A percentile compares a stretch with the other conserved stretches of the same genome.
These are phyloP conservation scores for Suillus bovinus DNA, from an alignment of 768 basidiomycete species.

Conservation along the genomic window DNA sequence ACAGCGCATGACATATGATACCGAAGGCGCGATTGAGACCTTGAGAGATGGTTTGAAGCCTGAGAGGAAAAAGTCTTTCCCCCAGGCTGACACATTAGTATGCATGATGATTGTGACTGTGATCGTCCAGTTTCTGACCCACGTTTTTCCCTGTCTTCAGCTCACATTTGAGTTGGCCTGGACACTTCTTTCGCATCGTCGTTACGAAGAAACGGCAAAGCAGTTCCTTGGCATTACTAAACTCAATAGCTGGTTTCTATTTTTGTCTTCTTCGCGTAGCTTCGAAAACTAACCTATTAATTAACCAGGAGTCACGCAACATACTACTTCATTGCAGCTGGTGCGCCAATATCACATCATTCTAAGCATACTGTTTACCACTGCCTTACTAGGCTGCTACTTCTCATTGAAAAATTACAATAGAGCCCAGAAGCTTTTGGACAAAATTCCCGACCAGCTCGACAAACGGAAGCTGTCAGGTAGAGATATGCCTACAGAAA, in stretches of 20 bases:
- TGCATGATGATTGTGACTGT: constrained; percentile 16
- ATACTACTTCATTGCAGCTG: constrained; percentile 78
- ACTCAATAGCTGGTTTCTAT: constrained; percentile 64
- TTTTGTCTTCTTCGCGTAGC: background rate
- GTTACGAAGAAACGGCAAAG: constrained; percentile 68
- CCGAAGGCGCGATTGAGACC: constrained; percentile 63
- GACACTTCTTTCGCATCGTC: constrained; percentile 63
- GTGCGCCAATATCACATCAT: constrained; percentile 24
- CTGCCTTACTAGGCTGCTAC: constrained; percentile 51
- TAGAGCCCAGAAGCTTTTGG: constrained; percentile 61
- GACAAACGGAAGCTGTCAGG: constrained; percentile 62
- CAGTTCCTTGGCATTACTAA: constrained; percentile 63
- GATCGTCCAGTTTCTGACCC: background rate
- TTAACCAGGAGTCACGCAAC: constrained; percentile 69
- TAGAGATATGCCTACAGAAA: constrained; percentile 74
- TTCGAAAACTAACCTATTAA: background rate
- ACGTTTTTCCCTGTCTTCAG: constrained; percentile 32
- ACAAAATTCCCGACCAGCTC: constrained; percentile 59
- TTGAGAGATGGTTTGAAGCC: constrained; percentile 58
- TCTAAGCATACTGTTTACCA: background rate
- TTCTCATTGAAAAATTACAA: constrained; percentile 53
- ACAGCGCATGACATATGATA: constrained; percentile 66
- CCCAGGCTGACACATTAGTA: constrained; percentile 74
- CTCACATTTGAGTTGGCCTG: constrained; percentile 79
- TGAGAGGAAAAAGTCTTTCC: constrained; percentile 53